These are phyloP conservation scores for Ceraceosorus guamensis DNA, from an alignment of 1,284 basidiomycete species.

Conservation along the genomic window DNA sequence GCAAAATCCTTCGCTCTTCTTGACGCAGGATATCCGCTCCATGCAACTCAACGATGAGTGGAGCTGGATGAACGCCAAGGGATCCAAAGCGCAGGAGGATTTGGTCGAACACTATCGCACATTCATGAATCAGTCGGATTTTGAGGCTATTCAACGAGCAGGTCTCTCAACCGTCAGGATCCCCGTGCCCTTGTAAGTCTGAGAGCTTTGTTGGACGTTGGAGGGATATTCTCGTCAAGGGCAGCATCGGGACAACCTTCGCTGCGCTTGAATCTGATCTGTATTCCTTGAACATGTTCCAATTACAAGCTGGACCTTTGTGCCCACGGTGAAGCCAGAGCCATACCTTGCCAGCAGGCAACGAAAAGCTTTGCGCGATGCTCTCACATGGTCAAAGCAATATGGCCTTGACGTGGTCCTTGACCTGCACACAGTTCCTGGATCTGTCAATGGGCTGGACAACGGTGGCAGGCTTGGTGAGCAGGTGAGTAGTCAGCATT, in stretches of 20 bases:
- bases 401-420: slow-evolving; percentile 46
- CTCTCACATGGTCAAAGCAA: slow-evolving; percentile 9
- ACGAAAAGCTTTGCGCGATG: slow-evolving; percentile 1
- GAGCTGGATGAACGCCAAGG: slow-evolving; percentile 16
- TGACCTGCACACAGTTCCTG: slow-evolving; percentile 47
- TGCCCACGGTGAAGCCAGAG: background rate
- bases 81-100: background rate
- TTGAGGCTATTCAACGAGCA: slow-evolving; percentile 43
- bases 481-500: too few relatives aligned
- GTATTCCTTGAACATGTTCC: background rate
- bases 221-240: too few relatives aligned
- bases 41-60: slow-evolving; percentile 18
- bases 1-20: slow-evolving; percentile 3
- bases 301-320: background rate
- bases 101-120: slow-evolving; percentile 42
- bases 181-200: background rate
- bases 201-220: too few relatives aligned
- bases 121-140: slow-evolving; percentile 49
- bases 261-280: slow-evolving; percentile 4
- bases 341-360: background rate
- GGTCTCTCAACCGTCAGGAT: slow-evolving; percentile 47
- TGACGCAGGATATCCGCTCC: background rate
- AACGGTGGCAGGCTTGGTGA: slow-evolving; percentile 3
- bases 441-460: slow-evolving; percentile 18
- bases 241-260: too few relatives aligned